Evolutionary conservation across 306 rosid species (phyloP), one percentile per base, ranked within the genome.

Genomic region (Vigna mungo): DNA sequence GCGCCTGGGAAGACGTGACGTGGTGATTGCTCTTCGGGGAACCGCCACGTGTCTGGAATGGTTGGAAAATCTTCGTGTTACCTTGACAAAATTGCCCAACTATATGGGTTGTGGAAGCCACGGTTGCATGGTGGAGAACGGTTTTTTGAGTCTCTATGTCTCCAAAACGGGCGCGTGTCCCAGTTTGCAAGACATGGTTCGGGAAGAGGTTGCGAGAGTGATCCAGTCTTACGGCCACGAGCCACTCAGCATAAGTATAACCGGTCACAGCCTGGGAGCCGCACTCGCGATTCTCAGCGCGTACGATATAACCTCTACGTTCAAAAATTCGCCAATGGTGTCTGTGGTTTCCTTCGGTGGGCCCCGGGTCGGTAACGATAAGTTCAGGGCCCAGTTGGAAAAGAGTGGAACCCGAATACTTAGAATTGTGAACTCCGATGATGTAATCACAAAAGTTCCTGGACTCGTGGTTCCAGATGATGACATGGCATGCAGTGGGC

Each of bases 201-300:
- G 90, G 0, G 77, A 87, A 27, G 96, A 94, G 41, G 68, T 93
- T 7, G 7, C 43, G 1, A 58, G 79, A 17, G 54, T 94, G 13
- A 79, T 94, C 1, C 69, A 79, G 34, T 43, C 86, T 1, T 91
- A 90, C 43, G 88, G 90, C 0, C 71, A 88, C 6, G 90, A 89
- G 82, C 87, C 92, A 0, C 83, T 94, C 1, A 91, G 98, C 80
- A 10, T 94, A 37, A 94, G 96, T 6, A 82, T 94, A 68, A 94
- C 98, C 0, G 98, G 97, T 1, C 98, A 94, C 49, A 94, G 98
- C 27, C 89, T 94, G 0, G 98, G 98, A 16, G 97, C 98, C 0
- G 98, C 98, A 30, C 80, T 94, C 5, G 98, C 98, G 0, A 91
- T 83, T 0, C 86, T 94, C 1, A 79, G 87, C 7, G 98, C 98